Evolutionary conservation across 2,329 filamentous ascomycete species (phyloP).

Genomic region (Saccharata proteae): DNA sequence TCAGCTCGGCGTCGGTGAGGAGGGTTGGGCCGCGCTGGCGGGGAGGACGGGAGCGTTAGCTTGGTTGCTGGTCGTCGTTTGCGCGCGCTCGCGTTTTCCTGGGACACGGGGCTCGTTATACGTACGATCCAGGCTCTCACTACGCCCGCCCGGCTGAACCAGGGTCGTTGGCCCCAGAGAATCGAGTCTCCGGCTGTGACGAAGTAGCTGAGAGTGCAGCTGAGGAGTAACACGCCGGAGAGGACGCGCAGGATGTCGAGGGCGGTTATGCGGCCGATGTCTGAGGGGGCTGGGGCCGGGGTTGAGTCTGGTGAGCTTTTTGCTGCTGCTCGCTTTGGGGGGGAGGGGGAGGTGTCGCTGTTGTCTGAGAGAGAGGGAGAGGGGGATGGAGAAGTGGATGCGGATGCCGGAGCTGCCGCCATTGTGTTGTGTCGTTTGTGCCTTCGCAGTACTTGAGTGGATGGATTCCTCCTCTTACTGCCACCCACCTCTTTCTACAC

Average conservation of each 20-base stretch:
- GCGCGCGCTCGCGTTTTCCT: not conserved
- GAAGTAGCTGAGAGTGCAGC: slow-evolving; percentile 62
- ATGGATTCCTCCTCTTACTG: not conserved
- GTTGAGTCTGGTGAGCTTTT: not conserved
- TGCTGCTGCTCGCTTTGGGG: slow-evolving; percentile 5
- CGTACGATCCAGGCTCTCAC: slow-evolving; percentile 22
- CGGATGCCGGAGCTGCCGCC: not conserved
- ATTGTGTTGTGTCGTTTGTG: not conserved
- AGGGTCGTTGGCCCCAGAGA: slow-evolving; percentile 27
- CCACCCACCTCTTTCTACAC: too few species aligned
- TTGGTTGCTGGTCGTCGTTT: not conserved
- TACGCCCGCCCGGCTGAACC: slow-evolving; percentile 24
- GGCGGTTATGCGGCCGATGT: slow-evolving; percentile 25
- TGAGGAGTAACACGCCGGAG: slow-evolving; percentile 53
- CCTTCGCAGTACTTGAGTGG: not conserved
- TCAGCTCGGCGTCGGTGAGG: slow-evolving; percentile 65
- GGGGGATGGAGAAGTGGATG: not conserved
- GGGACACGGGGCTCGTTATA: too few species aligned
- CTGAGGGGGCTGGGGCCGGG: slow-evolving; percentile 2
- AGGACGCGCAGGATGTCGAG: slow-evolving; percentile 60
- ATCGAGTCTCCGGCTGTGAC: slow-evolving; percentile 52
- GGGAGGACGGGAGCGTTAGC: slow-evolving; percentile 7
- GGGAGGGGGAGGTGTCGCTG: too few species aligned
- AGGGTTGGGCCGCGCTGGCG: slow-evolving; percentile 44
- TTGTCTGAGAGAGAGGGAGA: not conserved